Evolutionary conservation across 352 stramenopile species (phyloP).

Genomic region (Globisporangium iwayamae): DNA sequence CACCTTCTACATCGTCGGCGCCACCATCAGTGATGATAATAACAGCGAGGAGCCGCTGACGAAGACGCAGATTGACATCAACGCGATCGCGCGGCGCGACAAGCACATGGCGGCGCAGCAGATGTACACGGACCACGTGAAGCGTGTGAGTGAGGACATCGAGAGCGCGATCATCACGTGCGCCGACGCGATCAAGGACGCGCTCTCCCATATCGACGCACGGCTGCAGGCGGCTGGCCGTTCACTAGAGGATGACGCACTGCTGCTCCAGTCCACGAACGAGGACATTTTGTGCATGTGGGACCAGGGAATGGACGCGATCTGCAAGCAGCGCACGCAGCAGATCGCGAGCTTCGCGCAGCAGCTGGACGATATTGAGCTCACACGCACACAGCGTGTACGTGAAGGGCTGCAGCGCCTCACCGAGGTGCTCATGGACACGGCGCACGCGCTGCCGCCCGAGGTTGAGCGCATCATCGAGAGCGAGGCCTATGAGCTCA

Average conservation of each 20-base stretch:
- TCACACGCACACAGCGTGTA: slow-evolving; percentile 39
- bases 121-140: slow-evolving; percentile 45
- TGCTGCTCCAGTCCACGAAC: slow-evolving; percentile 39
- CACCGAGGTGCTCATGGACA: slow-evolving; percentile 64
- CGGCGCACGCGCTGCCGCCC: slow-evolving; percentile 46
- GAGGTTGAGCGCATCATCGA: slow-evolving; percentile 79
- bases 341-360: slow-evolving; percentile 38
- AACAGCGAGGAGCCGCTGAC: not conserved
- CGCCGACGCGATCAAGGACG: slow-evolving; percentile 58
- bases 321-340: slow-evolving; percentile 43
- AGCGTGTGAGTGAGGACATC: slow-evolving; percentile 59
- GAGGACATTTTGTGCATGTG: slow-evolving; percentile 38
- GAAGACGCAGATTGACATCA: slow-evolving; percentile 48
- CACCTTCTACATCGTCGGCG: slow-evolving; percentile 26
- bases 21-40: slow-evolving; percentile 10
- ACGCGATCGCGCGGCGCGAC: slow-evolving; percentile 49
- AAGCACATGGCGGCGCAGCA: slow-evolving; percentile 50
- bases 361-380: slow-evolving; percentile 51
- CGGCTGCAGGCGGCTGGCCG: slow-evolving; percentile 19
- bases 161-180: slow-evolving; percentile 47
- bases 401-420: slow-evolving; percentile 34
- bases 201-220: slow-evolving; percentile 35
- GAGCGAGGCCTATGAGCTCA: slow-evolving; percentile 69
- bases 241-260: slow-evolving; percentile 27
- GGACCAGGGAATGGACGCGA: slow-evolving; percentile 25